Evolutionary conservation across 306 rosid genomes (phyloP), one percentile per base, ranked within the genome.

Genomic region (Prunus kanzakura): DNA sequence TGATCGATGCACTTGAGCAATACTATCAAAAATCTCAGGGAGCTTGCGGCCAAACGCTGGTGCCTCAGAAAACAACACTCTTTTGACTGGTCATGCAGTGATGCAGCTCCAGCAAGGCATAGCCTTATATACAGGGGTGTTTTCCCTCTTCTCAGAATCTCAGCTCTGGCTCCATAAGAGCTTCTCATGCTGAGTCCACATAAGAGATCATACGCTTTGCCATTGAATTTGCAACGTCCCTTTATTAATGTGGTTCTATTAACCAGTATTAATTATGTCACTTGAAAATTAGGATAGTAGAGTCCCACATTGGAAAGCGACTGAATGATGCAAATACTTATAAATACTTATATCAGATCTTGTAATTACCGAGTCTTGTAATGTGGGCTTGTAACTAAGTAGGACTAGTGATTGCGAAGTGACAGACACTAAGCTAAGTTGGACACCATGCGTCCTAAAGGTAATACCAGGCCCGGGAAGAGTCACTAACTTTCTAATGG

Each of bases 31-130:
- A 29, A 29, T 29, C 32, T 29, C 32, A 29, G 0, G 32, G 32
- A 29, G 32, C 32, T 29, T 29, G 32, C 4, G 32, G 0, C 32
- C 32, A 29, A 29, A 29, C 32, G 32, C 81, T 88, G 14, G 74
- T 77, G 20, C 88, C 87, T 32, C 63, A 81, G 84, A 77, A 75
- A 25, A 77, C 55, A 58, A 79, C 88, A 88, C 63, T 77, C 72
- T 32, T 69, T 84, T 54, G 75, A 84, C 69, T 86, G 88, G 87
- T 45, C 13, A 1, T 45, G 55, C 38, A 67, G 72, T 4, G 30
- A 67, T 45, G 72, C 56, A 22, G 35, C 72, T 67, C 56, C 22
- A 9, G 35, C 56, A 43, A 67, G 56, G 35, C 72, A 45, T 1
- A 11, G 3, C 55, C 72, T 67, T 45, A 46, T 67, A 13, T 67